Conservation (phyloP, 345 rosid species). For the Eucalyptus erythrocorys region DNA sequence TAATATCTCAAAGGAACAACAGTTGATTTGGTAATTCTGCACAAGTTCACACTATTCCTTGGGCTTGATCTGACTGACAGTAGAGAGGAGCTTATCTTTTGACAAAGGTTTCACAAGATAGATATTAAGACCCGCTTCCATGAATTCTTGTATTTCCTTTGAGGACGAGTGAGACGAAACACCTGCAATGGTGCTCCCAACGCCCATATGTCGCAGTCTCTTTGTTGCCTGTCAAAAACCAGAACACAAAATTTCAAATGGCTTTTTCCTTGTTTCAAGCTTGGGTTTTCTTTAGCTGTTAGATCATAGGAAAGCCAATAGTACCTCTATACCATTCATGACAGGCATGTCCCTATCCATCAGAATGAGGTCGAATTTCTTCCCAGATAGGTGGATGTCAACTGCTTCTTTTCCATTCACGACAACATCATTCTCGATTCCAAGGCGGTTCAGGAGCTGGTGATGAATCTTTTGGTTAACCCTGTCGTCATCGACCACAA, state of each 20-base stretch:
- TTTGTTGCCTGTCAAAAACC: conserved; percentile 39
- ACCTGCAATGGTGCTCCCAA: conserved; percentile 56
- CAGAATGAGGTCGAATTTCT: conserved; percentile 56
- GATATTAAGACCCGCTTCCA: conserved; percentile 69
- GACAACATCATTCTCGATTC: conserved; percentile 33
- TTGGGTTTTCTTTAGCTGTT: not conserved
- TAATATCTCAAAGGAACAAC: not conserved
- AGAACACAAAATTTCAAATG: not conserved
- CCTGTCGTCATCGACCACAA: conserved; percentile 54
- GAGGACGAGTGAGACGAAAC: conserved; percentile 36
- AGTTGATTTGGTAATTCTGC: not conserved
- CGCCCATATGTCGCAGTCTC: conserved; percentile 61
- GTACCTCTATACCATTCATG: conserved; percentile 80
- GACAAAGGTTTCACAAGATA: conserved; percentile 83
- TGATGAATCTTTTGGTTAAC: conserved; percentile 41
- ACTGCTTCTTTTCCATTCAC: conserved; percentile 68
- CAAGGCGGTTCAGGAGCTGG: conserved; percentile 35
- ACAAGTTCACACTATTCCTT: not conserved
- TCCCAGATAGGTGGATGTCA: conserved; percentile 45
- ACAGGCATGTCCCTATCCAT: conserved; percentile 94
- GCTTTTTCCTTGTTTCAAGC: not conserved
- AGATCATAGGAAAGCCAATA: not conserved
- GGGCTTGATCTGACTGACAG: conserved; percentile 20
- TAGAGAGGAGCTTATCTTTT: conserved; percentile 36
- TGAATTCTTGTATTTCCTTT: conserved; percentile 36